Base-by-base conservation (phyloP, 2,329 filamentous ascomycete genomes). In the Scytalidium lignicola region DNA sequence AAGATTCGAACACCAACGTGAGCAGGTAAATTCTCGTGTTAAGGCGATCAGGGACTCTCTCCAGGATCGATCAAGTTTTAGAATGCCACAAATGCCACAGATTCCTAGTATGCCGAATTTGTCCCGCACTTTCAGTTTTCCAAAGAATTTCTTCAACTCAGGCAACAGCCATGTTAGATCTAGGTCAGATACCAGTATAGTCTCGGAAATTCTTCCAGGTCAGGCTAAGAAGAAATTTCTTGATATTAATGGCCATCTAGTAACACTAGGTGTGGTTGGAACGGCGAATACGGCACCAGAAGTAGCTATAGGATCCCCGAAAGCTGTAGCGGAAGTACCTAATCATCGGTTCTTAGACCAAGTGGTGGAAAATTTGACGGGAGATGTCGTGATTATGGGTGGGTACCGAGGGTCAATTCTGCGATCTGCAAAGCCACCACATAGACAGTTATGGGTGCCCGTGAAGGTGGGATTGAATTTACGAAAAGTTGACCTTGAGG, bases 391-490 rank as follows among this genome's bases (percentile, higher is more conserved):
- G 7, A 75, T 96, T 23, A 77, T 97, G 62, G 92, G 92, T 18
- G 92, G 92, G 13, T 96, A 96, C 63, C 79, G 92, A 55, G 92
- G 92, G 3, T 96, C 91, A 0, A 78, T 96, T n/a, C 68, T 97
- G 23, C 83, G 91, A 23, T 95, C 90, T 10, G 86, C 89, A 10
- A 84, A 90, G 53, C 79, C 87, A 8, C 86, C 88, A 3, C 82
- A 92, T 61, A 83, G 90, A n/a, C 90, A 95, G 63, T 71, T 96
- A 0, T 97, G 92, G 92, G 88, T 95, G 1, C 91, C 91, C 0
- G 85, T 96, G 62, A 96, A 96, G 67, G 85, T 96, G 22, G 91
- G 92, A 1, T 71, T 97, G 45, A 96, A 95, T 58, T 80, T 96
- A 53, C 85, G 91, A 48, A 96, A 93, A 63, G 91, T 92, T 2